phyloP scores from a whole-genome alignment of 73 alveolate genomes.

The Uronychia setigera region DNA sequence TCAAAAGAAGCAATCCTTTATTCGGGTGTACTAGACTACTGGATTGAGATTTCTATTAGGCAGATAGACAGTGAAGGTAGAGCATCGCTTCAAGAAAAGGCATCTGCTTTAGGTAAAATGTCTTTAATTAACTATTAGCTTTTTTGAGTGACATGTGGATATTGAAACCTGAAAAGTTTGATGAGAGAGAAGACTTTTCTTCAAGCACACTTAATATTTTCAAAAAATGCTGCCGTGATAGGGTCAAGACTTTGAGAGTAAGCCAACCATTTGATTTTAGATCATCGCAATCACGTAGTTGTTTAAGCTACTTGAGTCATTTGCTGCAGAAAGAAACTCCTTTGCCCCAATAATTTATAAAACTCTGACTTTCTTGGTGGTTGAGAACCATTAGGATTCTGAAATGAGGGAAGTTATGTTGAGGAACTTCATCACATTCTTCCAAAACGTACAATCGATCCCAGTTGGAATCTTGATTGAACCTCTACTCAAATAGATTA shows the following conservation, averaged over 20 bases:
- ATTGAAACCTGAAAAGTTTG: conserved; percentile 55
- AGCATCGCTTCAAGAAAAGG: conserved; percentile 65
- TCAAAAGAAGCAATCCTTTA: conserved; percentile 21
- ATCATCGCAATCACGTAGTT: conserved; percentile 46
- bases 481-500: conserved; percentile 89
- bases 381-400: conserved; percentile 89
- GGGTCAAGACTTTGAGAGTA: conserved; percentile 46
- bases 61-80: conserved; percentile 36
- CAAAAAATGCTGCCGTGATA: conserved; percentile 81
- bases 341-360: conserved; percentile 94
- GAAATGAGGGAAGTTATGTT: conserved; percentile 90
- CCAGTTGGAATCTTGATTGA: conserved; percentile 95
- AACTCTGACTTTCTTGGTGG: conserved; percentile 86
- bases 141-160: conserved; percentile 77
- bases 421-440: conserved; percentile 78
- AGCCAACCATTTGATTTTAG: neutral
- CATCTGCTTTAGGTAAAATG: conserved; percentile 64
- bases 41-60: conserved; percentile 44
- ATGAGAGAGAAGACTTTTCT: conserved; percentile 52
- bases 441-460: conserved; percentile 76
- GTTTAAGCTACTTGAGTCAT: conserved; percentile 64
- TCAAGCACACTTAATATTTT: conserved; percentile 51
- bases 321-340: conserved; percentile 88
- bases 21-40: conserved; percentile 59
- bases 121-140: conserved; percentile 37